Conservation (phyloP, 192 early-diverging fungal genomes). For the Entomortierella beljakovae region DNA sequence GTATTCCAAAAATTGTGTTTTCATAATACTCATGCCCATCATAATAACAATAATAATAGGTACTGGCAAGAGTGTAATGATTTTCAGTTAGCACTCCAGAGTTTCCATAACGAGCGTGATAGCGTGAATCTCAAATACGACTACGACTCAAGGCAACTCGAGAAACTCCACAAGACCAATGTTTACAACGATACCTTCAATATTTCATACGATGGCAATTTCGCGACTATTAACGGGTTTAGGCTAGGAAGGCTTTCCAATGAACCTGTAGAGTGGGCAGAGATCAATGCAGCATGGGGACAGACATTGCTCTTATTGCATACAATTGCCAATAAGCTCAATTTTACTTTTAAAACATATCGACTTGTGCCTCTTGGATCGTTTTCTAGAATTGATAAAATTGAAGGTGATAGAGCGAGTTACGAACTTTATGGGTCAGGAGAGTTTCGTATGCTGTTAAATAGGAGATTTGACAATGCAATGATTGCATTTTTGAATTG, state of each 20-base stretch:
- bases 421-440: conserved; percentile 93
- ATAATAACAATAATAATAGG: conserved; percentile 18
- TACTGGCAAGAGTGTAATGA: conserved; percentile 83
- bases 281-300: conserved; percentile 98
- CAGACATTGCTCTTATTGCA: conserved; percentile 88
- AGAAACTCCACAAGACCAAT: conserved; percentile 89
- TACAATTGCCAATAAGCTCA: conserved; percentile 86
- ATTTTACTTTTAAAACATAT: conserved; percentile 85
- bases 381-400: conserved; percentile 91
- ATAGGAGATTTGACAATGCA: conserved; percentile 86
- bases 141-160: conserved; percentile 79
- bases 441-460: conserved; percentile 84
- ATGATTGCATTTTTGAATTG: conserved; percentile 93
- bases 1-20: too few species aligned
- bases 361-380: conserved; percentile 92
- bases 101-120: conserved; percentile 81
- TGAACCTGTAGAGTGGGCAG: conserved; percentile 91
- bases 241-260: conserved; percentile 83
- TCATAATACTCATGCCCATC: too few species aligned
- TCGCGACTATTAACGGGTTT: conserved; percentile 96
- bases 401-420: conserved; percentile 74
- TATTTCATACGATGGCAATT: conserved; percentile 85
- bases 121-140: conserved; percentile 84
- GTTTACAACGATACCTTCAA: conserved; percentile 96
- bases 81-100: conserved; percentile 70